Base-by-base conservation (phyloP, 2,329 filamentous ascomycete species). In the Mollisia scopiformis region DNA sequence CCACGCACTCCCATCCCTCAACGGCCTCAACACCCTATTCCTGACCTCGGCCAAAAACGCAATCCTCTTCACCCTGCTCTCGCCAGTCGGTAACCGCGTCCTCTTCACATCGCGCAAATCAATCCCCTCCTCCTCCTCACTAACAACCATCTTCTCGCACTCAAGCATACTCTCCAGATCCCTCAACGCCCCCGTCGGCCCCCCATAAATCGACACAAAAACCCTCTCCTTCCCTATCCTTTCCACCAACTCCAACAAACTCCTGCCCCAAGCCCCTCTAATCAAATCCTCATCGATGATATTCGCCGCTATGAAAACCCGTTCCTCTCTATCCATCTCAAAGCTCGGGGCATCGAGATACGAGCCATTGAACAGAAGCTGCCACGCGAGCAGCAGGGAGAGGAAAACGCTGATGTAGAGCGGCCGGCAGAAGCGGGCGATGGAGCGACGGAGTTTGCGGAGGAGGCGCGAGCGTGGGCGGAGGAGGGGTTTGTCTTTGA, bases 291-390 rank as follows among this genome's bases (percentile, higher is more conserved):
- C 88, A 68, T 92, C 88, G 67, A 89, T 89, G 57, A 93, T 80
- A 68, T 87, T 90, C 16, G 89, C 85, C 1, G 87, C 87, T 55
- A 93, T 89, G 70, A 89, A 92, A n/a, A 92, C 78, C 68, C 86
- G 89, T 72, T 92, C 87, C 53, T 84, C 30, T 14, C 6, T 16
- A 23, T 19, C 2, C 3, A 52, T 25, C 3, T 50, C 33, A 11
- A 51, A 65, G 2, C 11, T 21, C 16, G 63, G 60, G 2, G 63
- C 61, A 30, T 71, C 70, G 7, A 69, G 73, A 64, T 83, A 83
- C 1, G 79, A 81, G 0, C 78, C 76, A 8, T 77, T 77, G 33
- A 81, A 72, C 6, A 64, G 33, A 2, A 69, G 10, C 27, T 73
- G 69, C 63, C 62, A 66, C 31, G 49, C 25, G 6, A 73, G 37